phyloP scores from a whole-genome alignment of 306 rosid genomes.

The Castanea sativa region DNA sequence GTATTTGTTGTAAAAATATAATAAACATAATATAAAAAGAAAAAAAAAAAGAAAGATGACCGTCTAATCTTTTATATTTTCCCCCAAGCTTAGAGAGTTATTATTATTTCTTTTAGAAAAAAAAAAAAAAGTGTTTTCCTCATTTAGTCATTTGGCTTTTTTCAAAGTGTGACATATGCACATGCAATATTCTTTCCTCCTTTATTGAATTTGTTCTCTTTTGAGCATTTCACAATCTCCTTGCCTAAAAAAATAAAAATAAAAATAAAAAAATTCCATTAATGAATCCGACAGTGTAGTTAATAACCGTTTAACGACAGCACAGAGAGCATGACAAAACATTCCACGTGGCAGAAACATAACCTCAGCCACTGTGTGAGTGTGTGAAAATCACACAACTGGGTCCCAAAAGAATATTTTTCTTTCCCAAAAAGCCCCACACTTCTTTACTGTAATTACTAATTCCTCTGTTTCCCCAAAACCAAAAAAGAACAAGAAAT shows the following conservation, averaged over 20 bases:
- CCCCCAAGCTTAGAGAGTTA: too few species aligned
- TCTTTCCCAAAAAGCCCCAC: neutral
- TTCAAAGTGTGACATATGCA: too few species aligned
- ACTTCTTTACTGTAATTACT: constrained; percentile 19
- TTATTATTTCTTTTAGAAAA: too few species aligned
- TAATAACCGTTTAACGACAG: constrained; percentile 34
- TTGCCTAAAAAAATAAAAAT: neutral
- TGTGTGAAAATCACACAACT: neutral
- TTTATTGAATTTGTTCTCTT: too few species aligned
- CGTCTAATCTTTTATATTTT: too few species aligned
- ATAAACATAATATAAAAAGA: too few species aligned
- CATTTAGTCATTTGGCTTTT: too few species aligned
- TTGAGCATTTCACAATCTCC: too few species aligned
- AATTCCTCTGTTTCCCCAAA: neutral
- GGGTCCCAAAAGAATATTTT: constrained; percentile 32
- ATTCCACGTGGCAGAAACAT: constrained; percentile 39
- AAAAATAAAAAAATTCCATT: neutral
- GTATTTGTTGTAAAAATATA: too few species aligned
- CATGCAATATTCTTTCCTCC: too few species aligned
- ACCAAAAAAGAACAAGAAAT: neutral
- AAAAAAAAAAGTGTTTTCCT: too few species aligned
- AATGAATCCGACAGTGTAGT: constrained; percentile 10
- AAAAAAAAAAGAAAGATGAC: too few species aligned
- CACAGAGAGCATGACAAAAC: neutral
- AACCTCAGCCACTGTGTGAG: neutral